A percentile compares a stretch with the other conserved stretches of the same genome.
These are phyloP conservation scores for Solanum habrochaites DNA, from an alignment of 257 asterid genomes.

Conservation along the genomic window DNA sequence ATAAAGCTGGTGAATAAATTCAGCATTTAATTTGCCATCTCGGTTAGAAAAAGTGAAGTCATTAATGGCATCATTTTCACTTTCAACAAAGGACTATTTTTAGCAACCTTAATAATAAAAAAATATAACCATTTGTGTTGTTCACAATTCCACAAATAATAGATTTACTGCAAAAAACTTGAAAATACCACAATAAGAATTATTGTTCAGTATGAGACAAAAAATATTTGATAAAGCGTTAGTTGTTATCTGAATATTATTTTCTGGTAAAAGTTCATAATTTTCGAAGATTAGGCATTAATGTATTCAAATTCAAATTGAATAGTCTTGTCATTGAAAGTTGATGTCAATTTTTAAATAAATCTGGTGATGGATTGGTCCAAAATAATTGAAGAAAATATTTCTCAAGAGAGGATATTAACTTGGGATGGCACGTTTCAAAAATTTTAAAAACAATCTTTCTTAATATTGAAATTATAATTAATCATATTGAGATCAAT, in stretches of 20 bases:
- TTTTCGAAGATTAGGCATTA: not conserved
- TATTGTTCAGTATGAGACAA: not conserved
- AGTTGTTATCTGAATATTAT: conserved; percentile 26
- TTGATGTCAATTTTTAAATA: too few species aligned
- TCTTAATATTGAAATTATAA: too few species aligned
- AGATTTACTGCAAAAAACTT: not conserved
- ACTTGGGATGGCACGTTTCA: too few species aligned
- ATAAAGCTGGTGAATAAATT: not conserved
- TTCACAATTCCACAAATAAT: not conserved
- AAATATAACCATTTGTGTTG: not conserved
- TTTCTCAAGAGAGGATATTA: too few species aligned
- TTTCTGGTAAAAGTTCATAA: conserved; percentile 35
- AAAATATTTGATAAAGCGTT: not conserved
- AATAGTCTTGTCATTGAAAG: too few species aligned
- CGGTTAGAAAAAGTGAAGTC: conserved; percentile 58
- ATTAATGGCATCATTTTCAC: conserved; percentile 73
- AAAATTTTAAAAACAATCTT: too few species aligned
- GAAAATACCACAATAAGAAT: not conserved
- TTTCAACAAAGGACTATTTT: conserved; percentile 29
- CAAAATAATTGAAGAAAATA: too few species aligned
- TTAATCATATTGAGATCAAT: too few species aligned
- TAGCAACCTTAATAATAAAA: not conserved
- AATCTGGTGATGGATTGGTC: too few species aligned
- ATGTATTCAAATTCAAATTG: too few species aligned
- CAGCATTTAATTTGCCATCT: conserved; percentile 43